phyloP scores from a whole-genome alignment of 192 early-diverging fungal genomes.

The Coemansia biformis region DNA sequence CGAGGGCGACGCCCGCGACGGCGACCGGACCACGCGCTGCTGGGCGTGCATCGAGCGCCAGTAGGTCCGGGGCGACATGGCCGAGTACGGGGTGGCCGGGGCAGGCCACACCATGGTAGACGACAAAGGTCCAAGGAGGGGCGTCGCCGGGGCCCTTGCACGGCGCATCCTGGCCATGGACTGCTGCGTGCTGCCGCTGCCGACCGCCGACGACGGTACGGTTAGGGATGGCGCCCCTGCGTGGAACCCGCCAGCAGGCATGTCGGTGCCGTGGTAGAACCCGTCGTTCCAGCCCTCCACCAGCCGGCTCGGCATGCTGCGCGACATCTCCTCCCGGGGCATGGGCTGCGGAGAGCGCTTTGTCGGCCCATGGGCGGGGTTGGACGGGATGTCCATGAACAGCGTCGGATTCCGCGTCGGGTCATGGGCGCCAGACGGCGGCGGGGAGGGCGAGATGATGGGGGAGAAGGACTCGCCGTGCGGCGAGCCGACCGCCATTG shows the following conservation, averaged over 20 bases:
- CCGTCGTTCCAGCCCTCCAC: conserved; percentile 21
- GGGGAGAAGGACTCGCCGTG: conserved; percentile 35
- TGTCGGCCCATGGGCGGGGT: background rate
- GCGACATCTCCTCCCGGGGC: conserved; percentile 14
- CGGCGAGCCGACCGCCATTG: conserved; percentile 19
- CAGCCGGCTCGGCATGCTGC: conserved; percentile 29
- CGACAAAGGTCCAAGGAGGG: background rate
- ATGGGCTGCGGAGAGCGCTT: background rate
- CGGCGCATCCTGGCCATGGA: conserved; percentile 1
- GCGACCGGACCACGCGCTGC: conserved; percentile 23
- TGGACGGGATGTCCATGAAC: conserved; percentile 23
- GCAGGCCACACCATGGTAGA: background rate
- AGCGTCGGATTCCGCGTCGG: conserved; percentile 11
- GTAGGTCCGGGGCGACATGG: conserved; percentile 9
- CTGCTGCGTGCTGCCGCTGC: background rate
- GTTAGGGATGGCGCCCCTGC: background rate
- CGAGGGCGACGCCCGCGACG: conserved; percentile 18
- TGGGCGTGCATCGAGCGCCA: conserved; percentile 7
- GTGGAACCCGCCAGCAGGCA: background rate
- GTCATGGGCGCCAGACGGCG: conserved; percentile 7
- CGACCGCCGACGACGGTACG: background rate
- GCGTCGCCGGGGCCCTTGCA: conserved; percentile 1
- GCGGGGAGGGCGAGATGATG: conserved; percentile 42
- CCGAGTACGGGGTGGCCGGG: conserved; percentile 11
- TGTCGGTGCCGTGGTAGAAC: conserved; percentile 1